These are phyloP conservation scores for Alternaria gansuensis DNA, from an alignment of 2,329 filamentous ascomycete species.

Conservation along the genomic window DNA sequence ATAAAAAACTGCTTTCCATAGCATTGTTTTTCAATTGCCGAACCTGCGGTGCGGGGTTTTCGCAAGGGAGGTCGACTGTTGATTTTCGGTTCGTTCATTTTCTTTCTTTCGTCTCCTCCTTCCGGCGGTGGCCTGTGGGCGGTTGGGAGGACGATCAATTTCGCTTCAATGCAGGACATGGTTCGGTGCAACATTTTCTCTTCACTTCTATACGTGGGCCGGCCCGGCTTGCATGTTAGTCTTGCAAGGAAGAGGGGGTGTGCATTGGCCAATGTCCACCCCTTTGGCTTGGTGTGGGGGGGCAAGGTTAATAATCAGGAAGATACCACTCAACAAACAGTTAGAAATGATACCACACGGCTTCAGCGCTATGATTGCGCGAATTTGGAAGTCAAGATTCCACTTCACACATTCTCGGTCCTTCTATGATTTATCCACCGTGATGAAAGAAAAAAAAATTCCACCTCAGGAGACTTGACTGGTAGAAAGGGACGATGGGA, in stretches of 20 bases:
- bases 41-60: conserved; percentile 16
- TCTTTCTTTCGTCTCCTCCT: conserved; percentile 19
- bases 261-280: conserved; percentile 24
- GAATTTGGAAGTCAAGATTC: conserved; percentile 4
- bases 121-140: conserved; percentile 9
- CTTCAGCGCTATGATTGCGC: conserved; percentile 22
- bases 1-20: conserved; percentile 24
- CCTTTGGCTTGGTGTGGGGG: conserved; percentile 10
- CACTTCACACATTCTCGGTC: conserved; percentile 2
- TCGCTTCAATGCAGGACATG: conserved; percentile 37
- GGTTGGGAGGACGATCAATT: conserved; percentile 15
- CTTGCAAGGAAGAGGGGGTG: conserved; percentile 11
- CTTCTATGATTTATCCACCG: conserved; percentile 3
- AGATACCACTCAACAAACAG: conserved; percentile 18
- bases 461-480: conserved; percentile 1
- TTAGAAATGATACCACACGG: conserved; percentile 38
- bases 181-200: conserved; percentile 16
- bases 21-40: conserved; percentile 11
- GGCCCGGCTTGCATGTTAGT: conserved; percentile 17
- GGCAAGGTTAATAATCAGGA: conserved; percentile 11
- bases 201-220: conserved; percentile 21
- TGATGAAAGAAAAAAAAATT: background rate
- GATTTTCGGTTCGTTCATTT: conserved; percentile 16
- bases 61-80: conserved; percentile 28
- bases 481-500: conserved; percentile 5